These are phyloP conservation scores for Ustilago bromivora DNA, from an alignment of 1,284 basidiomycete genomes.

Conservation along the genomic window DNA sequence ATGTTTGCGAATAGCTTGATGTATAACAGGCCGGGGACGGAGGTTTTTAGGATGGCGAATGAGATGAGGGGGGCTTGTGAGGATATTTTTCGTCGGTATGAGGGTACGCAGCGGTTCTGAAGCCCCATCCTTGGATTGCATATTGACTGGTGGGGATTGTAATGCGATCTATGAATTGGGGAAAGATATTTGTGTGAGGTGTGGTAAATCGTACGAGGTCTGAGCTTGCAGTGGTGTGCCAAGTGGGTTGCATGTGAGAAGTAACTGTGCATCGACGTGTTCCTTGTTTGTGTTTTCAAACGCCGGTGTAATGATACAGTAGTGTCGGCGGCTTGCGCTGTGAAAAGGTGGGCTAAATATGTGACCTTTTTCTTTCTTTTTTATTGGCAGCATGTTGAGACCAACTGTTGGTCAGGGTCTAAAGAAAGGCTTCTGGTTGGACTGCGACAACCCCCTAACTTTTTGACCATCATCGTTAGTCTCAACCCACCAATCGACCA, in stretches of 20 bases:
- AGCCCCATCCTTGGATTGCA: neutral
- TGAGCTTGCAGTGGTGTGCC: slow-evolving; percentile 1
- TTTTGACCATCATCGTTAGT: too few relatives aligned
- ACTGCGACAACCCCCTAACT: too few relatives aligned
- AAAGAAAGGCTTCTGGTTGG: too few relatives aligned
- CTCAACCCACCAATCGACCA: too few relatives aligned
- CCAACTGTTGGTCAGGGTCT: too few relatives aligned
- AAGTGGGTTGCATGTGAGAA: neutral
- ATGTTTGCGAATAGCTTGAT: slow-evolving; percentile 68
- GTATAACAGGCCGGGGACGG: slow-evolving; percentile 65
- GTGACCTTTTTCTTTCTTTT: too few relatives aligned
- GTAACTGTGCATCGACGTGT: neutral
- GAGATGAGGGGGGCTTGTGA: slow-evolving; percentile 65
- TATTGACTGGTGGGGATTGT: neutral
- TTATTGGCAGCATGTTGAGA: too few relatives aligned
- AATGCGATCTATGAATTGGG: too few relatives aligned
- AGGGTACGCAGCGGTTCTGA: slow-evolving; percentile 50
- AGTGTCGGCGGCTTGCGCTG: neutral
- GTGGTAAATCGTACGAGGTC: neutral
- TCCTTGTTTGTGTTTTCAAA: slow-evolving; percentile 13
- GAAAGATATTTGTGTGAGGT: neutral
- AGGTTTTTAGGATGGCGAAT: slow-evolving; percentile 65
- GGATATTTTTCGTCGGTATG: slow-evolving; percentile 51
- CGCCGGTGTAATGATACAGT: slow-evolving; percentile 6
- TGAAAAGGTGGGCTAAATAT: too few relatives aligned